A percentile compares a stretch with the other conserved stretches of the same genome.
Conservation (phyloP, 2,329 filamentous ascomycete genomes). For the Podosphaera fusca region DNA sequence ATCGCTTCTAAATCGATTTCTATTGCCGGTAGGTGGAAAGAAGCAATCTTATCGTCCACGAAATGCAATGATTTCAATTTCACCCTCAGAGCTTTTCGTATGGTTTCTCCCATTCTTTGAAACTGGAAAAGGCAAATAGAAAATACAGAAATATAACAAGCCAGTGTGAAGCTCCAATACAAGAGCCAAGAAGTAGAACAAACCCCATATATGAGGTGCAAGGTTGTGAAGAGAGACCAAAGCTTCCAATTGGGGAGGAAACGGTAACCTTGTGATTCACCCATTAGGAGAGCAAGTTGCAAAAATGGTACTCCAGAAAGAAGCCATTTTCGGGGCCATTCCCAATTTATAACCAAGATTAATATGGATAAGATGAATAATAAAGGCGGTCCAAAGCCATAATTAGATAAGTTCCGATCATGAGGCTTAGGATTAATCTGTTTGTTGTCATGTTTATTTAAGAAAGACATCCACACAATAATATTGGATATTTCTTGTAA, state of each 20-base stretch:
- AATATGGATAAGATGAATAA: constrained; percentile 4
- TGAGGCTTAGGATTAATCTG: not conserved
- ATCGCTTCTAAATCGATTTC: constrained; percentile 30
- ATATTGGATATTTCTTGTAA: too few relatives aligned
- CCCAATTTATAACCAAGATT: constrained; percentile 8
- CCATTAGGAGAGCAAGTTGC: constrained; percentile 16
- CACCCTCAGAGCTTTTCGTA: constrained; percentile 17
- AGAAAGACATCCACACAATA: too few relatives aligned
- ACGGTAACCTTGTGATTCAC: constrained; percentile 16
- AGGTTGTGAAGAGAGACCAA: constrained; percentile 22
- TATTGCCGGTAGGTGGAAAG: constrained; percentile 20
- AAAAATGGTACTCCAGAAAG: constrained; percentile 21
- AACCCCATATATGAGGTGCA: constrained; percentile 24
- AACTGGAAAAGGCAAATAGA: constrained; percentile 25
- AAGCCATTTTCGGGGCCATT: constrained; percentile 18
- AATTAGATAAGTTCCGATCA: not conserved
- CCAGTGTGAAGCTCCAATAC: constrained; percentile 20
- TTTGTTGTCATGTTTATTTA: not conserved
- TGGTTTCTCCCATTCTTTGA: constrained; percentile 5
- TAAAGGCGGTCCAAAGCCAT: constrained; percentile 3
- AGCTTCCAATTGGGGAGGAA: constrained; percentile 22
- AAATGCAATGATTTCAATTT: constrained; percentile 21
- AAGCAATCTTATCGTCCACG: constrained; percentile 26
- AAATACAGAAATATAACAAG: constrained; percentile 21
- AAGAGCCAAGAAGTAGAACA: constrained; percentile 29